phyloP scores from a whole-genome alignment of 2,329 filamentous ascomycete genomes.

The Drechmeria coniospora region DNA sequence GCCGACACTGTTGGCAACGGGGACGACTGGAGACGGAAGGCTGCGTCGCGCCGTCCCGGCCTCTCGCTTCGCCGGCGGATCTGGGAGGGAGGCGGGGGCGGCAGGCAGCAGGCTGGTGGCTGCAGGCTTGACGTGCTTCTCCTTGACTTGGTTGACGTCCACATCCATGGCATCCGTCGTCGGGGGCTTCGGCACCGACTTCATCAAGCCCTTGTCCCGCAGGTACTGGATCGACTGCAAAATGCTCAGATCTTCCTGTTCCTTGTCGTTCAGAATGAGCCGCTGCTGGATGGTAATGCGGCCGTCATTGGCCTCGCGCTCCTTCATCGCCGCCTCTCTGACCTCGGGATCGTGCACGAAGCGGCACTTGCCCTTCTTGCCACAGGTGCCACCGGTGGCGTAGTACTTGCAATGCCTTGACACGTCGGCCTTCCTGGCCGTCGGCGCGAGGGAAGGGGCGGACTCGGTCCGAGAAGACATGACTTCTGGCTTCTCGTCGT shows the following conservation, averaged over 20 bases:
- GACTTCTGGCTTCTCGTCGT: conserved; percentile 44
- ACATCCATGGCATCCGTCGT: conserved; percentile 2
- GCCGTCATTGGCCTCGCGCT: conserved; percentile 49
- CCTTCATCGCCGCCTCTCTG: conserved; percentile 45
- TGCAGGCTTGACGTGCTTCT: conserved; percentile 7
- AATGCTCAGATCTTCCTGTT: conserved; percentile 51
- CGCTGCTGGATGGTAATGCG: conserved; percentile 52
- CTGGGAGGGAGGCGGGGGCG: conserved; percentile 21
- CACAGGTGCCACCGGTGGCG: conserved; percentile 51
- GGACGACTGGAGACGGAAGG: conserved; percentile 13
- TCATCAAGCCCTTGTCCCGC: conserved; percentile 41
- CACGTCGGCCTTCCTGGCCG: conserved; percentile 42
- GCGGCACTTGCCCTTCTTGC: conserved; percentile 62
- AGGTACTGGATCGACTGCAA: conserved; percentile 52
- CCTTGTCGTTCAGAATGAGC: conserved; percentile 50
- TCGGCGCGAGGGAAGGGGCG: conserved; percentile 22
- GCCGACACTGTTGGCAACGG: conserved; percentile 16
- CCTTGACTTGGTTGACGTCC: conserved; percentile 4
- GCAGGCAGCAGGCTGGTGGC: conserved; percentile 20
- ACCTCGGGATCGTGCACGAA: conserved; percentile 52
- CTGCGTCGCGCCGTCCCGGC: conserved; percentile 13
- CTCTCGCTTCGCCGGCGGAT: conserved; percentile 18
- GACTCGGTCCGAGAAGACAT: conserved; percentile 31
- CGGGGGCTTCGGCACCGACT: conserved; percentile 8
- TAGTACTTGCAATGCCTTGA: conserved; percentile 57